phyloP scores from a whole-genome alignment of 306 rosid genomes.

The Alnus glutinosa region DNA sequence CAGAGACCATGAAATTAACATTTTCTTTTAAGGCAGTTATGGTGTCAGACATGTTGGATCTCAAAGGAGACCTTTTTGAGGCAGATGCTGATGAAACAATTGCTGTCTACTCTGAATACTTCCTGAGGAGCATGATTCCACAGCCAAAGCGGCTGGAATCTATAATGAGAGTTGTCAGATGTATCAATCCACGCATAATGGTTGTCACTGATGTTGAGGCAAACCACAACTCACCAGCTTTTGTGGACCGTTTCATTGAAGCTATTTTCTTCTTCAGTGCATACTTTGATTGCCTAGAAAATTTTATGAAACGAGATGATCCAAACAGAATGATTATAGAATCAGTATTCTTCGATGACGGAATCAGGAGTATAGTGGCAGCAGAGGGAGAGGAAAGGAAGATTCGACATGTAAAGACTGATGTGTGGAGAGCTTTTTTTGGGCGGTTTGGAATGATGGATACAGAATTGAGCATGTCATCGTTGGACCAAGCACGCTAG shows the following conservation, averaged over 20 bases:
- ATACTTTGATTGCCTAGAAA: conserved; percentile 54
- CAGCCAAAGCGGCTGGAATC: conserved; percentile 48
- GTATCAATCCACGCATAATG: conserved; percentile 44
- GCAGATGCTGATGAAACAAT: conserved; percentile 45
- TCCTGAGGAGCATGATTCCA: conserved; percentile 38
- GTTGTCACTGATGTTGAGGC: conserved; percentile 57
- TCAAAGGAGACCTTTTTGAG: conserved; percentile 43
- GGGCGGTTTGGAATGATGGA: conserved; percentile 56
- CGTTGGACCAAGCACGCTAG: conserved; percentile 56
- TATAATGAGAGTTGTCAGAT: conserved; percentile 46
- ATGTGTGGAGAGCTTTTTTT: conserved; percentile 70
- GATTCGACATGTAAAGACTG: conserved; percentile 47
- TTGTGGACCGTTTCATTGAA: conserved; percentile 62
- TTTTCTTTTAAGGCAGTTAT: conserved; percentile 46
- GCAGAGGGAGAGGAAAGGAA: conserved; percentile 61
- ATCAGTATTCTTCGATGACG: conserved; percentile 45
- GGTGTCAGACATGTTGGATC: conserved; percentile 46
- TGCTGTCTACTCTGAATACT: conserved; percentile 33
- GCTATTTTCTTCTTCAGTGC: conserved; percentile 60
- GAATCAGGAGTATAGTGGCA: conserved; percentile 53
- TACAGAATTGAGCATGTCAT: conserved; percentile 46
- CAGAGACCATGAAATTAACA: conserved; percentile 44
- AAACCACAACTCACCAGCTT: conserved; percentile 57
- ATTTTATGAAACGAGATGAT: conserved; percentile 45
- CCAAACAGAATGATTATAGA: conserved; percentile 39